A percentile compares a stretch with the other conserved stretches of the same genome.
Evolutionary conservation across 2,329 filamentous ascomycete genomes (phyloP).

Genomic region (Ilyonectria destructans): DNA sequence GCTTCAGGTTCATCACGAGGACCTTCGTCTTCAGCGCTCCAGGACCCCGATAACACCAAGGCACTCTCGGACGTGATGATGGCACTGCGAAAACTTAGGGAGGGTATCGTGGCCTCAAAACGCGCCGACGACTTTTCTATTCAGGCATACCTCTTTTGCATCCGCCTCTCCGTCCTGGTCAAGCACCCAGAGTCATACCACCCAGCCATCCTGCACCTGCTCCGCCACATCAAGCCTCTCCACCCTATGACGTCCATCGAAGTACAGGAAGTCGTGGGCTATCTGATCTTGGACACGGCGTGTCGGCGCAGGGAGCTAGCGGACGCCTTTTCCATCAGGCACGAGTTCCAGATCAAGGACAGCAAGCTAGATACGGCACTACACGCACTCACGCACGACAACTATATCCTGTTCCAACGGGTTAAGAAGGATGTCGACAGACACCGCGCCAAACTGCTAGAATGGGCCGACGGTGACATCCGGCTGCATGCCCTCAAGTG

Average conservation of each 20-base stretch:
- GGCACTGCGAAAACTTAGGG: conserved; percentile 91
- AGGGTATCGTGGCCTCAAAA: conserved; percentile 86
- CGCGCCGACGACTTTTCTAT: conserved; percentile 86
- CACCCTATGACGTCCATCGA: conserved; percentile 81
- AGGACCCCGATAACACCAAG: conserved; percentile 63
- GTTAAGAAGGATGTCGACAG: conserved; percentile 83
- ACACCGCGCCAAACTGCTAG: conserved; percentile 84
- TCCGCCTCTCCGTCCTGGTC: conserved; percentile 86
- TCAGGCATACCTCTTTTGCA: conserved; percentile 93
- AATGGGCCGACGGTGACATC: conserved; percentile 84
- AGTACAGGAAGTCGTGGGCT: conserved; percentile 83
- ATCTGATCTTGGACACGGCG: conserved; percentile 89
- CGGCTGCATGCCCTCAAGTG: conserved; percentile 87
- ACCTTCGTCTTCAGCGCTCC: conserved; percentile 37
- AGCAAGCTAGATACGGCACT: conserved; percentile 80
- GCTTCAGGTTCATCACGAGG: conserved; percentile 28
- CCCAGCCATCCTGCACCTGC: conserved; percentile 85
- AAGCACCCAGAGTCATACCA: conserved; percentile 91
- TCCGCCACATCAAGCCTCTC: conserved; percentile 79
- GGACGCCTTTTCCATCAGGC: conserved; percentile 79
- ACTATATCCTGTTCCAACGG: conserved; percentile 86
- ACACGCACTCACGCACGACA: conserved; percentile 81
- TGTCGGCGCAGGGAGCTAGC: conserved; percentile 85
- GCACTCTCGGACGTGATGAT: conserved; percentile 83
- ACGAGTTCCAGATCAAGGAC: conserved; percentile 75